phyloP scores from a whole-genome alignment of 495 filamentous ascomycete species.

The Hyphodiscus hymeniophilus region DNA sequence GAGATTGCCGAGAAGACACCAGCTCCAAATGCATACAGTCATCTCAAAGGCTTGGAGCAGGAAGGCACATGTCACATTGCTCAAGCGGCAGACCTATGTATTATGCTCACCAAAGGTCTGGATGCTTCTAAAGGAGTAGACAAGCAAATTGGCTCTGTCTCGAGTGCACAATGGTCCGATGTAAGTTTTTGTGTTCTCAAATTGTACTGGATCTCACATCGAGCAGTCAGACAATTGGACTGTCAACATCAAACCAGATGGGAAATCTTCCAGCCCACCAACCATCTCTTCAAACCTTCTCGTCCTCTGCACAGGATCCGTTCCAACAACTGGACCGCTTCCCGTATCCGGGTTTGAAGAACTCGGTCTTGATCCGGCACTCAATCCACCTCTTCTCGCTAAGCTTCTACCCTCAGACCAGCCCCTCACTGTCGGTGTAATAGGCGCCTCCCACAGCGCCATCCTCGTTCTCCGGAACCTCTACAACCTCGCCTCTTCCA shows the following conservation, averaged over 20 bases:
- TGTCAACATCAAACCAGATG: constrained; percentile 26
- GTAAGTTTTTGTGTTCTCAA: constrained; percentile 5
- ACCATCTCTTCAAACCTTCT: constrained; percentile 27
- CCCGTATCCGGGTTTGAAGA: constrained; percentile 28
- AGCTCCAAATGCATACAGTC: constrained; percentile 41
- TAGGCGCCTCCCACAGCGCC: constrained; percentile 55
- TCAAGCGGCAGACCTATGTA: constrained; percentile 45
- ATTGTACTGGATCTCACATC: constrained; percentile 5
- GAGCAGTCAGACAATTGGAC: constrained; percentile 34
- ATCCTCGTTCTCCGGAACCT: constrained; percentile 55
- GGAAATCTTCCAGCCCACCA: constrained; percentile 25
- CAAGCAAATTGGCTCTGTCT: constrained; percentile 4
- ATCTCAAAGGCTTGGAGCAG: constrained; percentile 41
- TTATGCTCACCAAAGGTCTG: constrained; percentile 41
- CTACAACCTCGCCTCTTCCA: constrained; percentile 37
- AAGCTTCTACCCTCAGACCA: constrained; percentile 29
- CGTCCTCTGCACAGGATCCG: constrained; percentile 51
- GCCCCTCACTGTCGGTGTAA: constrained; percentile 39
- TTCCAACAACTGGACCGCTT: constrained; percentile 32
- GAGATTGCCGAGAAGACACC: constrained; percentile 36
- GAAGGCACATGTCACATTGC: constrained; percentile 44
- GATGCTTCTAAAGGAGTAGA: constrained; percentile 25
- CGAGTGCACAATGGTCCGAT: constrained; percentile 11
- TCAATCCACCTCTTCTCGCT: constrained; percentile 45
- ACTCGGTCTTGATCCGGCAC: constrained; percentile 45